Conservation (phyloP, 805 yeast genomes). For the Saccharomycopsis fodiens region DNA sequence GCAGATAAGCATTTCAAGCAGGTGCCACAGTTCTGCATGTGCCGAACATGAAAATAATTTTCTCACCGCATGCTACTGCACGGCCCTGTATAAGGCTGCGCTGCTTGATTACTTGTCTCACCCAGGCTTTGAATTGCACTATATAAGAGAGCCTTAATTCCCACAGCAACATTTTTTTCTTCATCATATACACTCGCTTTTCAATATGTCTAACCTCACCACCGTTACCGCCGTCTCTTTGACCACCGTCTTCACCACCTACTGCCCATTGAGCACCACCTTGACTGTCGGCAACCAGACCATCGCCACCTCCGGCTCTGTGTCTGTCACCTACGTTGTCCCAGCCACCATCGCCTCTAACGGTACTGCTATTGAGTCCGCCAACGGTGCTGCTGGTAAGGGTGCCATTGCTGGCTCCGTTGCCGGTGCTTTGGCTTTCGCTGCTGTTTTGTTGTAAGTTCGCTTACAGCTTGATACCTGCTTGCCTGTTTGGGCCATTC, state of each 20-base stretch:
- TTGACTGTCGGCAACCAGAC: constrained; percentile 12
- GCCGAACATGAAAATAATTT: too few relatives aligned
- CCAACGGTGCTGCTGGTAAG: constrained; percentile 6
- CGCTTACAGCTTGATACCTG: not conserved
- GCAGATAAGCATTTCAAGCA: too few relatives aligned
- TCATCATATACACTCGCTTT: constrained; percentile 5
- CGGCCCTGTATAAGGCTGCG: too few relatives aligned
- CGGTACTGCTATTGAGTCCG: constrained; percentile 4
- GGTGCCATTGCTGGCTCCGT: constrained; percentile 10
- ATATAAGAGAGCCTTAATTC: too few relatives aligned
- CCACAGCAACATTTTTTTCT: too few relatives aligned
- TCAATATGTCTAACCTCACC: constrained; percentile 7
- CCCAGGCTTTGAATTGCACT: too few relatives aligned
- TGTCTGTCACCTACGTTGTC: constrained; percentile 6
- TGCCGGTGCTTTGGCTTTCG: constrained; percentile 15
- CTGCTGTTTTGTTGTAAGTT: constrained; percentile 15
- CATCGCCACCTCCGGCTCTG: constrained; percentile 14
- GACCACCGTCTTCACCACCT: constrained; percentile 16
- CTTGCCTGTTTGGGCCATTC: not conserved
- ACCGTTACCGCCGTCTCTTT: constrained; percentile 3
- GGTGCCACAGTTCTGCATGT: too few relatives aligned
- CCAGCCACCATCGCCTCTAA: constrained; percentile 4
- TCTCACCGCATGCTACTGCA: too few relatives aligned
- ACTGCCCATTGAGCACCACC: constrained; percentile 18
- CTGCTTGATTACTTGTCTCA: too few relatives aligned